A percentile compares a stretch with the other conserved stretches of the same genome.
Conservation (phyloP, 768 basidiomycete genomes). For the Kwoniella europaea region DNA sequence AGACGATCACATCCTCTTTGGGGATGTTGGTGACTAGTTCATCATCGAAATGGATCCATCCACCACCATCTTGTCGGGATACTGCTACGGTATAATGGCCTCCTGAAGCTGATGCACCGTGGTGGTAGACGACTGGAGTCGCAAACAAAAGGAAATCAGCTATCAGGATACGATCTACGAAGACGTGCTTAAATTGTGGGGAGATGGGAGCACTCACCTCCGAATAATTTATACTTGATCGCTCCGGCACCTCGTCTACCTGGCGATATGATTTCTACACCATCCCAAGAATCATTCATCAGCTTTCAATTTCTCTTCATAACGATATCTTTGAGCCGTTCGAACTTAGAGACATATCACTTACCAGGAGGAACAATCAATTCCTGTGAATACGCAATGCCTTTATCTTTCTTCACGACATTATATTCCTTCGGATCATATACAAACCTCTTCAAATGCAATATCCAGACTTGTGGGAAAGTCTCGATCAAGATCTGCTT, state of each 20-base stretch:
- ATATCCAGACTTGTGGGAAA: slow-evolving; percentile 79
- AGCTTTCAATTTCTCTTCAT: not conserved
- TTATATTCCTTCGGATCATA: slow-evolving; percentile 77
- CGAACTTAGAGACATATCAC: slow-evolving; percentile 35
- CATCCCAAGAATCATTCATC: not conserved
- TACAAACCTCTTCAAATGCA: slow-evolving; percentile 89
- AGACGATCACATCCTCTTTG: slow-evolving; percentile 56
- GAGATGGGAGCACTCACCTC: slow-evolving; percentile 63
- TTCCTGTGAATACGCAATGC: slow-evolving; percentile 75
- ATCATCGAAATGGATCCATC: slow-evolving; percentile 95
- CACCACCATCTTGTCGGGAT: slow-evolving; percentile 68
- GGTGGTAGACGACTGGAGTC: slow-evolving; percentile 80
- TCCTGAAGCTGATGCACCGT: slow-evolving; percentile 84
- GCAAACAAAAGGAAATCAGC: not conserved
- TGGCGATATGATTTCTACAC: slow-evolving; percentile 68
- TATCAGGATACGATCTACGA: not conserved
- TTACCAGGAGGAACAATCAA: slow-evolving; percentile 74
- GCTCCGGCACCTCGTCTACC: slow-evolving; percentile 61
- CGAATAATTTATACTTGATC: slow-evolving; percentile 78
- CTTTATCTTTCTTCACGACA: slow-evolving; percentile 85
- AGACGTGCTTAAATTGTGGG: not conserved
- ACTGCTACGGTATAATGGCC: slow-evolving; percentile 96
- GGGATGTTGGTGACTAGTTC: slow-evolving; percentile 79
- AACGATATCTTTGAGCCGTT: too few relatives aligned
- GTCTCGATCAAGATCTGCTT: slow-evolving; percentile 78